Base-by-base conservation (phyloP, 257 asterid genomes). In the Gentiana straminea region DNA sequence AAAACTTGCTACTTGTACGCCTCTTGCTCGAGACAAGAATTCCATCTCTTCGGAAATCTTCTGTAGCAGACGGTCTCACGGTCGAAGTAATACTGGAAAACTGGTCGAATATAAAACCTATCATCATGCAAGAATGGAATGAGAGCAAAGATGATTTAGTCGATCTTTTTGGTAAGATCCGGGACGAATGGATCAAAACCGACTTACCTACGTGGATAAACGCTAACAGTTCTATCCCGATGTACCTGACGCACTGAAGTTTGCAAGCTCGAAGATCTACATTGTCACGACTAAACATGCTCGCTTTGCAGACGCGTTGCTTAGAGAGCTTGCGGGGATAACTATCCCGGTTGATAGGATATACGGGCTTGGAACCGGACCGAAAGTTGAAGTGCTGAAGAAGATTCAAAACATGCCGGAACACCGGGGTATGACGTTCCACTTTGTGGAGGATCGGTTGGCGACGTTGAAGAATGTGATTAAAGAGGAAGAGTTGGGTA, bases 171-270 rank as follows among this genome's bases (percentile, higher is more conserved):
- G 95, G 95, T 61, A 86, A 83, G 86, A 81, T 86, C 55, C 80
- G 94, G 80, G 94, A 86, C 66, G 92, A 86, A 37, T 89, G 95
- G 95, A 81, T 89, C 64, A 89, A 89, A 63, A 79, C 54, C 57
- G 92, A 84, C 77, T 67, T 84, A 70, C 60, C 77, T 32, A 76
- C 89, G 10, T 89, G 95, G 97, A 89, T 89, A 50, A 85, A 82
- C 39, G 86, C 95, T 35, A 89, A 89, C 66, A 81, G 97, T 79
- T 86, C 52, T 90, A 90, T 81, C 98, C 96, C 12, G 96, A 95
- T 44, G 94, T 91, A 56, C 68, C 96, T 4, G 98, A 91, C 70
- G 98, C 98, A 48, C 75, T 91, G 67, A 87, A 87, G 71, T 91
- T 91, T 57, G 84, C 98, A 37, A 91, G 90, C 80, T 84, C 98